These are phyloP conservation scores for Stereocaulon alpinum DNA, from an alignment of 495 filamentous ascomycete species.

Conservation along the genomic window DNA sequence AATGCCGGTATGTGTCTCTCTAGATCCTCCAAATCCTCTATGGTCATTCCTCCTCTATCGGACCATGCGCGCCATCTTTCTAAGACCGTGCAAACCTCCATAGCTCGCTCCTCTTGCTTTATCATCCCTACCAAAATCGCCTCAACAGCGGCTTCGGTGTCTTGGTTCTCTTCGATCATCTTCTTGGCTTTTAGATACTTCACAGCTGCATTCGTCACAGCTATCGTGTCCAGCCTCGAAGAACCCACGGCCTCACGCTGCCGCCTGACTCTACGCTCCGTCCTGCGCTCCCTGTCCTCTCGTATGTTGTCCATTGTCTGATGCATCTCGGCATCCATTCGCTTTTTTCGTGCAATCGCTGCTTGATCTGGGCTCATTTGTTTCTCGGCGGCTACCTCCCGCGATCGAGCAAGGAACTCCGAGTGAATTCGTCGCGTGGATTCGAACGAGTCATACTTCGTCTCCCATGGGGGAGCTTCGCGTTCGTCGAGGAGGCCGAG, in stretches of 20 bases:
- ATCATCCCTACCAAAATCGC: slow-evolving; percentile 45
- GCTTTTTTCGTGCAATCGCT: slow-evolving; percentile 27
- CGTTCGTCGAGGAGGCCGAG: slow-evolving; percentile 40
- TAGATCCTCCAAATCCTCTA: slow-evolving; percentile 37
- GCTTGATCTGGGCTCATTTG: slow-evolving; percentile 37
- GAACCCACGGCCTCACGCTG: slow-evolving; percentile 45
- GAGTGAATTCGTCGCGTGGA: slow-evolving; percentile 22
- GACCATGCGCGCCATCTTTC: slow-evolving; percentile 49
- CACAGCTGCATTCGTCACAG: slow-evolving; percentile 41
- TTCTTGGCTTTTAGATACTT: slow-evolving; percentile 34
- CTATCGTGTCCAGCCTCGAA: slow-evolving; percentile 42
- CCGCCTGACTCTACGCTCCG: slow-evolving; percentile 35
- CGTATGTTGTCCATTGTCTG: slow-evolving; percentile 17
- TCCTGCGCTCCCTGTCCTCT: slow-evolving; percentile 27
- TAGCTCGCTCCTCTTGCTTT: slow-evolving; percentile 36
- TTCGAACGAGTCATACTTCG: slow-evolving; percentile 28
- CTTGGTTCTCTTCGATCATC: slow-evolving; percentile 22
- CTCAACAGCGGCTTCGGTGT: slow-evolving; percentile 34
- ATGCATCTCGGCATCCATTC: slow-evolving; percentile 9
- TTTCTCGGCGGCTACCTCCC: slow-evolving; percentile 36
- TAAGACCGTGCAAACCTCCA: slow-evolving; percentile 37
- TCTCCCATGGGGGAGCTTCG: slow-evolving; percentile 48
- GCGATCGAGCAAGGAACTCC: slow-evolving; percentile 33
- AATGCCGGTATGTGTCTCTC: slow-evolving; percentile 36
- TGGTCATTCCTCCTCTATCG: slow-evolving; percentile 48